Base-by-base conservation (phyloP, 148 eudicot species). In the Talinum fruticosum region DNA sequence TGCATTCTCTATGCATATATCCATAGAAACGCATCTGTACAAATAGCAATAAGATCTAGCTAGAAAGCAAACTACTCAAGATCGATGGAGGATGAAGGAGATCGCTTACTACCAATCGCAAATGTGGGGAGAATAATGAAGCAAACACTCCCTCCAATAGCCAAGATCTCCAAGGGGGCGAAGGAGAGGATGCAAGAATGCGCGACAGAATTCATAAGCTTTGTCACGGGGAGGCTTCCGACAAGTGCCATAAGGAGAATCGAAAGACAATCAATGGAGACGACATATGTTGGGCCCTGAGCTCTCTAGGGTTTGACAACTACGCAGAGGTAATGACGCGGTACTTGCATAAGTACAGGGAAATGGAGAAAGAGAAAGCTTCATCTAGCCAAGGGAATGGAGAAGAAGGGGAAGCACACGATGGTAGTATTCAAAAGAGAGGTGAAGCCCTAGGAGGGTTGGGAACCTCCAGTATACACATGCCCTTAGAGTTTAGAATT, bases 221-320 rank as follows among this genome's bases (percentile, higher is more conserved):
- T 88, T 10, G 87, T 88, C 14, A 88, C 91, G 0, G 81, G 0
- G 89, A 88, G 44, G 91, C 91, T 0, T 84, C 89, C 0, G 89
- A 88, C 32, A 88, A 86, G 89, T 88, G 91, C 73, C 89, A 84
- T 59, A 86, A 83, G 86, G 91, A 88, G 86, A 88, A 88, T 37
- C 81, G 91, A 18, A 88, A 88, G 82, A 88, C 89, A n/a, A 83
- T 88, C 2, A 88, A 83, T 47, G 91, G 91, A 4, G 91, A 88
- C 18, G 91, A 86, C 68, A 78, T 88, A 32, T 77, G 85, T 26
- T 88, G 91, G 91, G 89, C 91, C 75, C 82, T 88, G 26, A 82
- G 84, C 72, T 72, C 88, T 6, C 85, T 87, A 81, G 90, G 90
- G 80, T 85, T 87, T 66, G 90, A 87, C 51, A 80, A 85, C 78